Conservation (phyloP, 192 early-diverging fungal species). For the Coemansia reversa region DNA sequence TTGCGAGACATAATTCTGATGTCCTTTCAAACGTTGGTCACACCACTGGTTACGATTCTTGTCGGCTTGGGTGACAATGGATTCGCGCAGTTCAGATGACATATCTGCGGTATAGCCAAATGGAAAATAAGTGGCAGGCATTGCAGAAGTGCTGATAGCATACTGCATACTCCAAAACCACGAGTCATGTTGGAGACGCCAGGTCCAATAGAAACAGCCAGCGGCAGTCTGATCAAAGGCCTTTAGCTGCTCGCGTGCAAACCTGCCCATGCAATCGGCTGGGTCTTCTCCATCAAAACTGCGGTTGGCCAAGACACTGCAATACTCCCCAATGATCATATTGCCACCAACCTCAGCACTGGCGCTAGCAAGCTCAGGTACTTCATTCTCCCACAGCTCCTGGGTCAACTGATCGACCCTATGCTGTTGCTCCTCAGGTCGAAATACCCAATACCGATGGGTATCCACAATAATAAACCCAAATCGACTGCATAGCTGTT, state of each 20-base stretch:
- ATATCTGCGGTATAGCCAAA: constrained; percentile 2
- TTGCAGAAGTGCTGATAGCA: constrained; percentile 3
- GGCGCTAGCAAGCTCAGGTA: constrained; percentile 6
- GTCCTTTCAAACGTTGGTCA: constrained; percentile 6
- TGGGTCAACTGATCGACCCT: background rate
- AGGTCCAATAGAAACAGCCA: constrained; percentile 13
- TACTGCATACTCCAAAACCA: constrained; percentile 24
- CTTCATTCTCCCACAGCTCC: constrained; percentile 3
- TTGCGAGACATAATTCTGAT: constrained; percentile 8
- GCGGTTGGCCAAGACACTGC: constrained; percentile 10
- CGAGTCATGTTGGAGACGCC: constrained; percentile 16
- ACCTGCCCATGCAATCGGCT: constrained; percentile 6
- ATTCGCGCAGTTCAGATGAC: background rate
- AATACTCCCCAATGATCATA: constrained; percentile 17
- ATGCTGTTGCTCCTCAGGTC: constrained; percentile 7
- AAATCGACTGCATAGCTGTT: background rate
- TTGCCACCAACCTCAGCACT: constrained; percentile 9
- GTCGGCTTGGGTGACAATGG: background rate
- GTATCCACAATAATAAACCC: constrained; percentile 14
- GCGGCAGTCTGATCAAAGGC: constrained; percentile 10
- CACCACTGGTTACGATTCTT: background rate
- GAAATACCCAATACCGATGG: constrained; percentile 17
- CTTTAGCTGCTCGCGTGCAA: constrained; percentile 4
- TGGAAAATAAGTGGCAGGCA: constrained; percentile 8
- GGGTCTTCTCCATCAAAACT: constrained; percentile 18